These are phyloP conservation scores for Rosa chinensis DNA, from an alignment of 306 rosid species.

Conservation along the genomic window DNA sequence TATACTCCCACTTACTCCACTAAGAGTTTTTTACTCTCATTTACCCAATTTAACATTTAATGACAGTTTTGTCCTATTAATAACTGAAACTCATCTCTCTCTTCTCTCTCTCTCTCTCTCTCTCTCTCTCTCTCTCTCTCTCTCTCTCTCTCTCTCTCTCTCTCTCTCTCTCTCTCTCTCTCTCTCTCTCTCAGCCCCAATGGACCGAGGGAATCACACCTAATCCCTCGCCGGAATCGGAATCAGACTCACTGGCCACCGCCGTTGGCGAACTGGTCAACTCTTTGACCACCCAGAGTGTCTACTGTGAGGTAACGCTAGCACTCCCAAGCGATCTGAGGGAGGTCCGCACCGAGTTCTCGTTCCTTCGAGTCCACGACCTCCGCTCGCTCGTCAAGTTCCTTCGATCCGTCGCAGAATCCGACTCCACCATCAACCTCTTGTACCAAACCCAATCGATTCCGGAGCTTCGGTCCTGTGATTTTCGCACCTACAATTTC, in stretches of 20 bases:
- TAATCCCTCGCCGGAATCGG: constrained; percentile 36
- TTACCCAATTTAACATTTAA: too few relatives aligned
- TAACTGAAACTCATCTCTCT: too few relatives aligned
- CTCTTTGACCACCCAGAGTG: constrained; percentile 63
- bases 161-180: too few relatives aligned
- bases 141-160: too few relatives aligned
- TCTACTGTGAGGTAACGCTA: constrained; percentile 77
- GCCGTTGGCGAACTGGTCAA: constrained; percentile 52
- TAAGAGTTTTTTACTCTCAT: too few relatives aligned
- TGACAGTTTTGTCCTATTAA: too few relatives aligned
- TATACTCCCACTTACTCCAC: too few relatives aligned
- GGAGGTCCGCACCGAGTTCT: constrained; percentile 82
- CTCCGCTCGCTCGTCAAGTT: constrained; percentile 79
- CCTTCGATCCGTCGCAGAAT: constrained; percentile 70
- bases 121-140: too few relatives aligned
- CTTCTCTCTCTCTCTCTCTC: too few relatives aligned
- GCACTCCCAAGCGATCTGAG: constrained; percentile 74
- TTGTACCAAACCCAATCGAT: constrained; percentile 67
- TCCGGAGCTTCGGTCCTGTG: constrained; percentile 61
- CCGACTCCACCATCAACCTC: constrained; percentile 61
- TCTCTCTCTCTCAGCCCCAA: constrained; percentile 29
- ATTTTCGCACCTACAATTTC: background rate
- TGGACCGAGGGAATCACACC: constrained; percentile 59
- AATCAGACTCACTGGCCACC: constrained; percentile 22
- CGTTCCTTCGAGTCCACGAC: constrained; percentile 80